These are phyloP conservation scores for Graphilbum fragrans DNA, from an alignment of 2,329 filamentous ascomycete species.

Conservation along the genomic window DNA sequence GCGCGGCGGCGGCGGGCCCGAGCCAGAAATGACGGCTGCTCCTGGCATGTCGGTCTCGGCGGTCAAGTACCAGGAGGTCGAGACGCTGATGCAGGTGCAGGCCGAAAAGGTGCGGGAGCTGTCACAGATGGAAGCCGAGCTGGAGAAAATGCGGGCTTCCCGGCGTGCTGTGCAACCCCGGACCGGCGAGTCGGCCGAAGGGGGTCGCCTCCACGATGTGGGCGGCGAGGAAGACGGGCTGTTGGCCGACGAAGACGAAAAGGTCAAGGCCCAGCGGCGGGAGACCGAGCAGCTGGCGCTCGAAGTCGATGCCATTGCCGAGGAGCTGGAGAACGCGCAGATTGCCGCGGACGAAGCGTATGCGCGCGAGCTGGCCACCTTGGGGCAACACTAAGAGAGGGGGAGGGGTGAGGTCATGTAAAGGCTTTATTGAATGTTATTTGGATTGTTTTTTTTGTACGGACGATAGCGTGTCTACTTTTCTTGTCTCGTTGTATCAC, in stretches of 20 bases:
- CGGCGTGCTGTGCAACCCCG: not conserved
- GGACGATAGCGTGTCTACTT: too few species aligned
- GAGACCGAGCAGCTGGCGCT: constrained; percentile 17
- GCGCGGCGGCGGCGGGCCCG: not conserved
- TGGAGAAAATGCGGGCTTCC: constrained; percentile 10
- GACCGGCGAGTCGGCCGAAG: not conserved
- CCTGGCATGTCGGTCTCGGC: too few species aligned
- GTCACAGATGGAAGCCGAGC: constrained; percentile 12
- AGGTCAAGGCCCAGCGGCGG: constrained; percentile 9
- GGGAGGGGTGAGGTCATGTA: not conserved
- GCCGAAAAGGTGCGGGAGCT: constrained; percentile 18
- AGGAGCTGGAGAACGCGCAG: constrained; percentile 23
- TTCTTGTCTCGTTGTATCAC: too few species aligned
- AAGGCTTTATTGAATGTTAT: too few species aligned
- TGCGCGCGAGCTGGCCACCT: constrained; percentile 27
- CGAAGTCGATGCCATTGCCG: constrained; percentile 26
- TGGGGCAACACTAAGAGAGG: constrained; percentile 10
- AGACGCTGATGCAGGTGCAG: constrained; percentile 21
- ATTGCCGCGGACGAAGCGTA: constrained; percentile 35
- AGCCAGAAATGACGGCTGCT: too few species aligned
- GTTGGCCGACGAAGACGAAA: constrained; percentile 5
- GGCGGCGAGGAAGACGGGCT: constrained; percentile 7
- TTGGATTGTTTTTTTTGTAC: too few species aligned
- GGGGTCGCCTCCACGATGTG: not conserved
- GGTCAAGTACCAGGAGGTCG: constrained; percentile 23